Base-by-base conservation (phyloP, 1,139 yeast genomes). In the Kodamaea suecica region DNA sequence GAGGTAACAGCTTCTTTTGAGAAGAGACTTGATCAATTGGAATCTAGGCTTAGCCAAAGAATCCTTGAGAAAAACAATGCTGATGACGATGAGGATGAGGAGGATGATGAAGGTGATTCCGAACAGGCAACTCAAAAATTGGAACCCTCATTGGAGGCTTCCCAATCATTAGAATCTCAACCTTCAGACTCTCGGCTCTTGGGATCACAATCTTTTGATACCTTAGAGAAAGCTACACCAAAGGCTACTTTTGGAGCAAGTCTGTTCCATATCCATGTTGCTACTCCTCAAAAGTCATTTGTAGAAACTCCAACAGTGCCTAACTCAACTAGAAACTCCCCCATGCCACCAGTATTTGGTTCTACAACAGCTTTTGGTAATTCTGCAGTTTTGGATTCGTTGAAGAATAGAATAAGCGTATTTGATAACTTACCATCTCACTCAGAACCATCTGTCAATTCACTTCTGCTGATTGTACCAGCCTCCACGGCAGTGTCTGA, bases 301-400 rank as follows among this genome's bases (percentile, higher is more conserved):
- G 29, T 25, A 14, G 41, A 38, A 30, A 16, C 30, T 16, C 30
- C 34, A 17, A 28, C 38, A 14, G 57, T 4, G 38, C 53, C 25
- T 55, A 52, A 36, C 69, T 34, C 40, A 6, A 20, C 31, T 7
- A 25, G 16, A 15, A 31, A 6, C 14, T 27, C 41, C 4, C 36
- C 38, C 5, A 29, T 20, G 23, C 20, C 27, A 13, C 41, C 68
- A 2, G 67, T 61, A 1, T 69, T 69, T 52, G 75, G 75, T 4
- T 57, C 78, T 5, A 59, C 75, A n/a, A 67, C 74, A 2, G 52
- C 79, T 1, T 81, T 82, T 59, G 82, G 82, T n/a, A 76, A 70
- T 13, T 27, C 31, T 10, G 53, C 62, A 4, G 37, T 50, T 2
- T 33, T 45, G 19, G 54, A 50, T n/a, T 49, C 42, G 16, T 32